Evolutionary conservation across 176 grass and related monocot species (phyloP).

Genomic region (Chloris gayana): DNA sequence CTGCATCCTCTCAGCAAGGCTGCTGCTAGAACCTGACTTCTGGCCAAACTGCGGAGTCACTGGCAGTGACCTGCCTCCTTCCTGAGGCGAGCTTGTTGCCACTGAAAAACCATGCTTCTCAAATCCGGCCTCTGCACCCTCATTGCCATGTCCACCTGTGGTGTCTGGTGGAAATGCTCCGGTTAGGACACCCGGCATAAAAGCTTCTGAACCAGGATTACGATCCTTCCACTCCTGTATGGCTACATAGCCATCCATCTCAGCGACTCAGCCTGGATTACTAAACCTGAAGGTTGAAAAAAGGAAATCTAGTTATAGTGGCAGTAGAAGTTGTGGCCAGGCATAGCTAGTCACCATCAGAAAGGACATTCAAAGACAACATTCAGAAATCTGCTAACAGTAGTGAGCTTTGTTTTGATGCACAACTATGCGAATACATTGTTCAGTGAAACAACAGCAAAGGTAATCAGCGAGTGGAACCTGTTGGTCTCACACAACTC

Average conservation of each 20-base stretch:
- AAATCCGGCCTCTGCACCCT: not conserved
- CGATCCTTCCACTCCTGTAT: slow-evolving; percentile 51
- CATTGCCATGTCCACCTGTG: slow-evolving; percentile 8
- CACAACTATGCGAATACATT: slow-evolving; percentile 3
- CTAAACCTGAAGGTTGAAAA: slow-evolving; percentile 16
- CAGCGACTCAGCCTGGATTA: slow-evolving; percentile 21
- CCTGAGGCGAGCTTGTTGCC: slow-evolving; percentile 2
- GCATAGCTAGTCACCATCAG: not conserved
- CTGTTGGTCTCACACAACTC: not conserved
- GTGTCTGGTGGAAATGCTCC: slow-evolving; percentile 39
- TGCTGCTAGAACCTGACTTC: slow-evolving; percentile 30
- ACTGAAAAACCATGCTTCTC: slow-evolving; percentile 42
- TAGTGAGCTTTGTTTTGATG: not conserved
- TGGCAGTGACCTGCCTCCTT: slow-evolving; percentile 16
- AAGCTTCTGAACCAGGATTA: slow-evolving; percentile 15
- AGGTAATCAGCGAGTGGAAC: not conserved
- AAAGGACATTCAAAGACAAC: not conserved
- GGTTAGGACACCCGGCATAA: slow-evolving; percentile 34
- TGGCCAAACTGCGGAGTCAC: slow-evolving; percentile 44
- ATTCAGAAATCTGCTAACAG: slow-evolving; percentile 2
- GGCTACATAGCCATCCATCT: slow-evolving; percentile 45
- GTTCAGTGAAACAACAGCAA: slow-evolving; percentile 10
- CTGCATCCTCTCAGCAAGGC: slow-evolving; percentile 62
- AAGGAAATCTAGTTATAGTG: not conserved
- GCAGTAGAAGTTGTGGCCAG: not conserved